A percentile compares a stretch with the other conserved stretches of the same genome.
Evolutionary conservation across 2,329 filamentous ascomycete species (phyloP).

Genomic region (Seiridium cupressi): DNA sequence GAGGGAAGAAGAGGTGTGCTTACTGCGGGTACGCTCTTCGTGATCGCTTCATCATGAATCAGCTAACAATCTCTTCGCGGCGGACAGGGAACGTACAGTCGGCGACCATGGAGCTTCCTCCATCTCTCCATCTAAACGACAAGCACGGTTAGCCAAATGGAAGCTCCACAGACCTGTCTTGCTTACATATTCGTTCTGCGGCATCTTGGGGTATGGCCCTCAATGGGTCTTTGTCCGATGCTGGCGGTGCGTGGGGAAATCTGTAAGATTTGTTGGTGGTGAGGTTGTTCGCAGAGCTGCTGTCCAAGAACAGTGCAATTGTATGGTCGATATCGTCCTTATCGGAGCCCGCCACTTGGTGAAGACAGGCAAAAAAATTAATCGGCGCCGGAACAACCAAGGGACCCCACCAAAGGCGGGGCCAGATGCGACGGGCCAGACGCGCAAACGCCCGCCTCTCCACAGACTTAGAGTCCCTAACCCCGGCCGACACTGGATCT

Average conservation of each 20-base stretch:
- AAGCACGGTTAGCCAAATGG: too few species aligned
- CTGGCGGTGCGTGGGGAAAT: neutral
- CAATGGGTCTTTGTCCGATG: conserved; percentile 8
- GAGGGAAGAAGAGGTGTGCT: conserved; percentile 23
- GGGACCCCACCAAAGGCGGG: neutral
- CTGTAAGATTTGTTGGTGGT: too few species aligned
- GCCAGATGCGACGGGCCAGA: too few species aligned
- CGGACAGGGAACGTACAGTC: neutral
- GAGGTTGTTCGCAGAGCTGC: too few species aligned
- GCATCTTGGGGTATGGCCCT: conserved; percentile 14
- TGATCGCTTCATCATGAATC: conserved; percentile 61
- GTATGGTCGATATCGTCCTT: conserved; percentile 1
- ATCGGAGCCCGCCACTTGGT: neutral
- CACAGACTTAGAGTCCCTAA: too few species aligned
- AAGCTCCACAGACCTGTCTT: too few species aligned
- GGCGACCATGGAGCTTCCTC: conserved; percentile 3
- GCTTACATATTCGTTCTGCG: conserved; percentile 5
- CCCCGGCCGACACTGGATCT: too few species aligned
- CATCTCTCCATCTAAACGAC: conserved; percentile 7
- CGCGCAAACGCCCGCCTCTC: too few species aligned
- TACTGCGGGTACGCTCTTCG: conserved; percentile 88
- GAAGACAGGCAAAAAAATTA: neutral
- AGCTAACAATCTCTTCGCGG: neutral
- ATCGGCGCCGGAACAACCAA: conserved; percentile 2
- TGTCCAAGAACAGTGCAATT: too few species aligned